phyloP scores from a whole-genome alignment of 352 stramenopile species.

The Globisporangium nagaii region DNA sequence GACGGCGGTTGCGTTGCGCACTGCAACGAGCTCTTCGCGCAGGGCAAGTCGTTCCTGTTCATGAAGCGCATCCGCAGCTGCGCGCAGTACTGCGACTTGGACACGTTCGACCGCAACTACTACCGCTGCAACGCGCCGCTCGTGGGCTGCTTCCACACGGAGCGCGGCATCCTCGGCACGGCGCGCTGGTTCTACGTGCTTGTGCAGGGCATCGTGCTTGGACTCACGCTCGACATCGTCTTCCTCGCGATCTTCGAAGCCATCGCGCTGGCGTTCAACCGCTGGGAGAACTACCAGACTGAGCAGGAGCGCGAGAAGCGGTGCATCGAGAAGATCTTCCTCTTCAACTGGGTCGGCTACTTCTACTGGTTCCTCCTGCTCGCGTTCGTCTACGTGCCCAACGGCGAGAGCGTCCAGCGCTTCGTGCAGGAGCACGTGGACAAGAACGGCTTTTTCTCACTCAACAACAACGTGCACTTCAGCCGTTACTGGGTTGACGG shows the following conservation, averaged over 20 bases:
- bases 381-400: slow-evolving; percentile 58
- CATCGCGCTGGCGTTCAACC: slow-evolving; percentile 45
- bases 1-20: slow-evolving; percentile 30
- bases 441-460: slow-evolving; percentile 26
- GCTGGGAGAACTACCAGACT: slow-evolving; percentile 61
- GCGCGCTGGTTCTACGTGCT: slow-evolving; percentile 65
- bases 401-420: slow-evolving; percentile 37
- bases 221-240: slow-evolving; percentile 57
- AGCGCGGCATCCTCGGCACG: slow-evolving; percentile 48
- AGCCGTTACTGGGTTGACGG: slow-evolving; percentile 57
- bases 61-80: slow-evolving; percentile 43
- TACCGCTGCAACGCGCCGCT: slow-evolving; percentile 46
- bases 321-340: slow-evolving; percentile 55
- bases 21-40: slow-evolving; percentile 41
- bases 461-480: slow-evolving; percentile 34
- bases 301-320: slow-evolving; percentile 46
- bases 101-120: slow-evolving; percentile 37
- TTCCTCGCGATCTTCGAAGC: slow-evolving; percentile 58
- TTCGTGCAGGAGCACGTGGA: slow-evolving; percentile 40
- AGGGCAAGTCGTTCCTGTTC: slow-evolving; percentile 42
- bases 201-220: slow-evolving; percentile 52
- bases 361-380: slow-evolving; percentile 72
- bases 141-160: slow-evolving; percentile 45
- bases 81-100: slow-evolving; percentile 33
- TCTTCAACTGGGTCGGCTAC: slow-evolving; percentile 73